Percentiles rank a stretch among this genome's conserved stretches.
phyloP scores from a whole-genome alignment of 140 eudicot genomes.

The Senecio squalidus region DNA sequence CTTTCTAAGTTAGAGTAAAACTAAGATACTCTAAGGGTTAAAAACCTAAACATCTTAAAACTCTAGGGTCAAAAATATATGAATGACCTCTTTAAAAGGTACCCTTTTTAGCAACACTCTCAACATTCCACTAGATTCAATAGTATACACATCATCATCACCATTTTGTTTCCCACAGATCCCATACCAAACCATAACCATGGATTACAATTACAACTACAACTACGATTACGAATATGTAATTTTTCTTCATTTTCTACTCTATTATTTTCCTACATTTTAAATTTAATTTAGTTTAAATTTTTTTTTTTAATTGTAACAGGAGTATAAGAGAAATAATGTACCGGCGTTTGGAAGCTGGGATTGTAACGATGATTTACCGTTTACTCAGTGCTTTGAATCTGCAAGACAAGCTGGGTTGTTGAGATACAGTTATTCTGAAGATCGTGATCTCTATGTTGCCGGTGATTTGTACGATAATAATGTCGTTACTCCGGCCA shows the following conservation, averaged over 20 bases:
- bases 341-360: conserved; percentile 97
- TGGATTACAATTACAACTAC: no score
- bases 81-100: conserved; percentile 11
- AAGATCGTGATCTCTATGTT: conserved; percentile 90
- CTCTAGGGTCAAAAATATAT: conserved; percentile 4
- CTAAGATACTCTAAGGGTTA: not conserved
- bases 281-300: not conserved
- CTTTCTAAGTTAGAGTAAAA: no score
- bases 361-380: conserved; percentile 71
- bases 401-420: conserved; percentile 75
- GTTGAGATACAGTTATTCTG: conserved; percentile 54
- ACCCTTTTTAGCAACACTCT: conserved; percentile 1
- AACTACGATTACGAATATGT: no score
- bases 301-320: not conserved
- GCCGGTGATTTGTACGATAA: conserved; percentile 88
- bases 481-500: conserved; percentile 84
- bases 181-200: conserved; percentile 8
- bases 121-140: conserved; percentile 29
- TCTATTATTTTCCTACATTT: not conserved
- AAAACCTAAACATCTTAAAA: not conserved
- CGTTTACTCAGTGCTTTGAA: conserved; percentile 94
- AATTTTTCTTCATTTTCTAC: not conserved
- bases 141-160: not conserved
- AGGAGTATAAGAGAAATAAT: conserved; percentile 67
- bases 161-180: not conserved